Base-by-base conservation (phyloP, 169 alveolate species). In the Eimeria maxima region DNA sequence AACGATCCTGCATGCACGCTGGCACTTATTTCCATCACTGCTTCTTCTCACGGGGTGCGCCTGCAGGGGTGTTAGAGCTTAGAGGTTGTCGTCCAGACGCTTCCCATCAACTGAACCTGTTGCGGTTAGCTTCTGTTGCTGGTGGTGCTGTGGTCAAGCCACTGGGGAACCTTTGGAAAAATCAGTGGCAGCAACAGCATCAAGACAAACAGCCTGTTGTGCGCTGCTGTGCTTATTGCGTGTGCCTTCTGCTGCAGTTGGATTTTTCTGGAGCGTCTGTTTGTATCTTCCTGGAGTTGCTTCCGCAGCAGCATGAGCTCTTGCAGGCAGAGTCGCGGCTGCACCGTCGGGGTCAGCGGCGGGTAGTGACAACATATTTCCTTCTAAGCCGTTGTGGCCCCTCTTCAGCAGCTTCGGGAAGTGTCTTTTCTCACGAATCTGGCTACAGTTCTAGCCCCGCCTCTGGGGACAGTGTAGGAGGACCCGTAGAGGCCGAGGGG, bases 311-410 rank as follows among this genome's bases (percentile, higher is more conserved):
- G 57, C 96, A 94, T 94, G 96, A 83, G 90, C 94, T 94, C 38
- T 57, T 81, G 76, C 96, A 94, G 80, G 96, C 96, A 8, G 96
- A 94, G 94, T 81, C 94, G 73, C 94, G 96, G 29, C 88, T 94
- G 45, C 96, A 94, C 69, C 96, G 96, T 33, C 57, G 96, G 5
- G 96, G 96, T 18, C 96, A 94, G 94, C 47, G 90, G 50, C 93
- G 96, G 80, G 57, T 45, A 24, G 96, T 94, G 57, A 71, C 89
- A 18, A 83, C 94, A 7, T 94, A 53, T n/a, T 94, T 83, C 65
- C 81, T 94, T 47, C 22, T 94, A n/a, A 67, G 88, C 42, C 55
- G 93, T 16, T 81, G 63, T 60, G 50, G 42, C 90, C 69, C 55
- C 33, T 47, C 88, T 7, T 71, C 73, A 10, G 87, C 83, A 38